A percentile compares a stretch with the other conserved stretches of the same genome.
Evolutionary conservation across 345 rosid species (phyloP).

Genomic region (Xanthoceras sorbifolium): DNA sequence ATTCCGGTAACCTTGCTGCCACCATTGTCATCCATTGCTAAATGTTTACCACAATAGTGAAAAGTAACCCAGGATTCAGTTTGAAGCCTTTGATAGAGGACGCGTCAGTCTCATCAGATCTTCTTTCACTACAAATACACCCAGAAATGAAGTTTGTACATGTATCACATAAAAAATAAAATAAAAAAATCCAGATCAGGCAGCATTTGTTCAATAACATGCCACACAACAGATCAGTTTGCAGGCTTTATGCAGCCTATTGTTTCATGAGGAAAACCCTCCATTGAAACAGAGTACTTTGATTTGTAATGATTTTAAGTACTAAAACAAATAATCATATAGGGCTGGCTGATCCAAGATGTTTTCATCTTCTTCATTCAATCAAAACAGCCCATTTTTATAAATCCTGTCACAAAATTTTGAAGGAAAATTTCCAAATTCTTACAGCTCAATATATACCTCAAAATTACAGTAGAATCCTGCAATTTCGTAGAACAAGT

Average conservation of each 20-base stretch:
- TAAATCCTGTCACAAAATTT: not conserved
- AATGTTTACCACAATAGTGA: slow-evolving; percentile 28
- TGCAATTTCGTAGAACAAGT: too few relatives aligned
- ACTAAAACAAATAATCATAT: not conserved
- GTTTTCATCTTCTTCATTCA: not conserved
- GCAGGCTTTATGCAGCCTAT: too few relatives aligned
- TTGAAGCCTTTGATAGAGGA: slow-evolving; percentile 31
- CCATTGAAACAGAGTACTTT: too few relatives aligned
- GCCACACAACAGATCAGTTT: not conserved
- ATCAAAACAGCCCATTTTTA: not conserved
- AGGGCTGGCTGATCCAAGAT: not conserved
- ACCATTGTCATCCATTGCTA: slow-evolving; percentile 64
- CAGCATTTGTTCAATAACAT: not conserved
- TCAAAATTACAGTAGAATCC: not conserved
- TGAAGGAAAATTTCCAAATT: not conserved
- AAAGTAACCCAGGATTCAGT: slow-evolving; percentile 27
- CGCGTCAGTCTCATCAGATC: slow-evolving; percentile 44
- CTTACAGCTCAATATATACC: not conserved
- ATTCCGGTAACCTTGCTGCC: slow-evolving; percentile 68
- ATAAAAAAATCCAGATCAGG: not conserved
- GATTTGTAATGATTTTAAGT: too few relatives aligned
- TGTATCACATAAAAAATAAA: not conserved
- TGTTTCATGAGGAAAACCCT: too few relatives aligned
- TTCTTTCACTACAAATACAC: slow-evolving; percentile 33
- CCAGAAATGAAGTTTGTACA: not conserved